These are phyloP conservation scores for Tylopilus subfusipes DNA, from an alignment of 768 basidiomycete genomes.

Conservation along the genomic window DNA sequence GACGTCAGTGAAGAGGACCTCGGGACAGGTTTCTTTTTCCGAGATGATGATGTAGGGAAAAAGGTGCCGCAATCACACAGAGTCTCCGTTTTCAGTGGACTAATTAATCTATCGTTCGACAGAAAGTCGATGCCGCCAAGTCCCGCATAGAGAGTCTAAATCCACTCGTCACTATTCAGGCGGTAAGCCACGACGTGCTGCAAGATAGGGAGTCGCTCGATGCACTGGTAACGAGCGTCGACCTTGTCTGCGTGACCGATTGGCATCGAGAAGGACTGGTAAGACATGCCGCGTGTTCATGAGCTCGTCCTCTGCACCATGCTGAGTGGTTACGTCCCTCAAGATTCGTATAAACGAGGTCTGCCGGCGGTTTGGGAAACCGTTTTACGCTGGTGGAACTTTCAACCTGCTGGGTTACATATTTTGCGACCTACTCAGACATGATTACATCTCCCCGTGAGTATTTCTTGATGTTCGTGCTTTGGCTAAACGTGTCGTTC, in stretches of 20 bases:
- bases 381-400: constrained; percentile 89
- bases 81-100: constrained; percentile 33
- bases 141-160: constrained; percentile 86
- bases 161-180: constrained; percentile 82
- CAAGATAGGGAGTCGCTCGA: constrained; percentile 54
- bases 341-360: constrained; percentile 77
- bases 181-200: constrained; percentile 48
- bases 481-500: constrained; percentile 7
- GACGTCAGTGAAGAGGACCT: constrained; percentile 81
- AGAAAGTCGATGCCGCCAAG: constrained; percentile 87
- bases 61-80: constrained; percentile 49
- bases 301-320: neutral
- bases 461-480: constrained; percentile 29
- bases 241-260: constrained; percentile 88
- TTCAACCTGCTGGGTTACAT: constrained; percentile 92
- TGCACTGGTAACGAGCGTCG: constrained; percentile 58
- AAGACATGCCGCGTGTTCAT: constrained; percentile 30
- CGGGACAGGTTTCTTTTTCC: constrained; percentile 88
- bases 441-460: constrained; percentile 84
- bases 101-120: constrained; percentile 17
- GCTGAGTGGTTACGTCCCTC: constrained; percentile 8
- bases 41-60: constrained; percentile 88
- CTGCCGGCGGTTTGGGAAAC: constrained; percentile 70
- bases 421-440: constrained; percentile 87
- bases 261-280: constrained; percentile 68